Evolutionary conservation across 116 monocot species (phyloP).

Genomic region (Phalaenopsis hybrid): DNA sequence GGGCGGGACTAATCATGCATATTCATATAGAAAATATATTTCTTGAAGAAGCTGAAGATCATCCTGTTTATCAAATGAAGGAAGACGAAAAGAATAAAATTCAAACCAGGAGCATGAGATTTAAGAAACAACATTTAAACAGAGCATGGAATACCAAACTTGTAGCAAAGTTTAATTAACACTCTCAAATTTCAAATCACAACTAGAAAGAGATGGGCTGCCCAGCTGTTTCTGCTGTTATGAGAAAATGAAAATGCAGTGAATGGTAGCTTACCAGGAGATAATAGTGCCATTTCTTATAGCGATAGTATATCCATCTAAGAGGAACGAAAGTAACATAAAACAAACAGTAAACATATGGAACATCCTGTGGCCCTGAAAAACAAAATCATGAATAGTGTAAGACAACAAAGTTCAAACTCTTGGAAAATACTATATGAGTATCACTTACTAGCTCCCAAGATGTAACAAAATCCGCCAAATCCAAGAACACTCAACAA

Average conservation of each 20-base stretch:
- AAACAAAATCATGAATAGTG: conserved; percentile 9
- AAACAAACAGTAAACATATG: conserved; percentile 85
- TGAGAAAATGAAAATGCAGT: not conserved
- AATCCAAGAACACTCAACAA: conserved; percentile 88
- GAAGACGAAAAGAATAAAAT: not conserved
- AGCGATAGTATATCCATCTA: conserved; percentile 96
- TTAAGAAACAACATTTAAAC: not conserved
- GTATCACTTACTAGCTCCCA: conserved; percentile 84
- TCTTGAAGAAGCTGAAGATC: not conserved
- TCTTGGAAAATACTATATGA: not conserved
- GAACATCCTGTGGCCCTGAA: conserved; percentile 90
- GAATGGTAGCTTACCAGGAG: conserved; percentile 65
- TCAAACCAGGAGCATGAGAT: not conserved
- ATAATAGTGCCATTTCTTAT: conserved; percentile 99
- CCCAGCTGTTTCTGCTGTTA: not conserved
- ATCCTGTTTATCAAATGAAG: not conserved
- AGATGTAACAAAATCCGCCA: conserved; percentile 88
- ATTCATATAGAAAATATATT: no score
- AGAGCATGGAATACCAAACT: not conserved
- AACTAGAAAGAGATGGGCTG: not conserved
- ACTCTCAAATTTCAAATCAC: not conserved
- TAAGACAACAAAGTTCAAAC: not conserved
- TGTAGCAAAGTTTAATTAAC: not conserved
- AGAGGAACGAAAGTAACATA: conserved; percentile 87
- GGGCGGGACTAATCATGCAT: no score